A percentile compares a stretch with the other conserved stretches of the same genome.
Conservation (phyloP, 2,329 filamentous ascomycete species). For the Verticillium klebahnii region DNA sequence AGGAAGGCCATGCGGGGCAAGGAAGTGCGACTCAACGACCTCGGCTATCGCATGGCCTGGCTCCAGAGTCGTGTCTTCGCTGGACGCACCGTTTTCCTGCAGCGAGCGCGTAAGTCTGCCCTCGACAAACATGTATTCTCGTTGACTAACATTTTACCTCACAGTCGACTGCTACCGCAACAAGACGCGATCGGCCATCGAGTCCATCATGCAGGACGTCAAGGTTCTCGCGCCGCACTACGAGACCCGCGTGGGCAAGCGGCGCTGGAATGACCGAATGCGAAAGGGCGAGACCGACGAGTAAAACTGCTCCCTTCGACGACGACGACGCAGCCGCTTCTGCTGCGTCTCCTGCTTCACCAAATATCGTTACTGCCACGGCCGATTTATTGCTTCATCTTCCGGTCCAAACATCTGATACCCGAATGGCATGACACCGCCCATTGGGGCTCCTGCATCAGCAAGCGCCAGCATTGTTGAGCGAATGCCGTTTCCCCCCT, state of each 20-base stretch:
- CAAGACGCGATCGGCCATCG: constrained; percentile 80
- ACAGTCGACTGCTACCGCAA: constrained; percentile 90
- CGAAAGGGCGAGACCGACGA: constrained; percentile 25
- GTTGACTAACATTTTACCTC: not conserved
- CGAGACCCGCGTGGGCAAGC: constrained; percentile 83
- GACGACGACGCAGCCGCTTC: not conserved
- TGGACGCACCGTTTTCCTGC: constrained; percentile 79
- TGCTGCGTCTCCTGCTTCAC: not conserved
- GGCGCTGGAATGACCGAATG: constrained; percentile 62
- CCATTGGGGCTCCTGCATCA: not conserved
- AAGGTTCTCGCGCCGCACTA: constrained; percentile 75
- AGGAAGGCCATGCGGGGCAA: constrained; percentile 66
- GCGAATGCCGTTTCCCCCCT: not conserved
- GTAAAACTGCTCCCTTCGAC: constrained; percentile 1
- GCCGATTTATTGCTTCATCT: not conserved
- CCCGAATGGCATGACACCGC: not conserved
- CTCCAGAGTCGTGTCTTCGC: constrained; percentile 90
- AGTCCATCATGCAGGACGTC: constrained; percentile 70
- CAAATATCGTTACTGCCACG: not conserved
- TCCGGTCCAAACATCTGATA: not conserved
- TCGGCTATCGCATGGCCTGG: constrained; percentile 96
- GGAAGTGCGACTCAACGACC: constrained; percentile 87
- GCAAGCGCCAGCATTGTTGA: not conserved
- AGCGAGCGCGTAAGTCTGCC: constrained; percentile 74
- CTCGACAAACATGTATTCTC: not conserved